Base-by-base conservation (phyloP, 2,329 filamentous ascomycete genomes). In the Sarocladium oryzae region DNA sequence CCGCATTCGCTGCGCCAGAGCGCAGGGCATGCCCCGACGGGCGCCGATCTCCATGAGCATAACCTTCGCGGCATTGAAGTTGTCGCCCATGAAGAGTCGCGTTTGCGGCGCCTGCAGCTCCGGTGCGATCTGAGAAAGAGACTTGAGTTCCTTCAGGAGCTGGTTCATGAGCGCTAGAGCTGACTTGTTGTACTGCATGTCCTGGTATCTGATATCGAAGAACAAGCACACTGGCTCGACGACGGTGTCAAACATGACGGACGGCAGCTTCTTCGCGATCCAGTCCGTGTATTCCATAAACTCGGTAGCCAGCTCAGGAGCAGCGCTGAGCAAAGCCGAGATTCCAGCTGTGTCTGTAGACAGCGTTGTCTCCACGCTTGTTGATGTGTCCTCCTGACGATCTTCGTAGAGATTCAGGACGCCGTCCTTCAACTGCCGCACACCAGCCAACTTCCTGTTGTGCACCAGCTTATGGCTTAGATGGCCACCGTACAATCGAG, bases 191-290 rank as follows among this genome's bases (percentile, higher is more conserved):
- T 79, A 76, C 7, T 86, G 68, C 0, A 97, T 67, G 43, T 82
- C 74, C 38, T 86, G 81, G 63, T 95, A 95, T 24, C 79, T 76
- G 58, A 85, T 81, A 59, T 95, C 87, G 49, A 95, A 77, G 8
- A 95, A 71, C 2, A 88, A 85, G 3, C 89, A 91, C 4, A 96
- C 73, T 0, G 92, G 85, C 56, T 96, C 91, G 51, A 95, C 81
- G 24, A 93, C 76, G 45, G 84, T 80, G 55, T 85, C 84, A 58
- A 91, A 81, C 2, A 88, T 82, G 33, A 96, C 74, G 43, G 84
- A 85, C 43, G 92, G 86, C 3, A 97, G 77, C 66, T 96, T 93
- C 58, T 80, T 74, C 54, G 81, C 77, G 7, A 93, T 69, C 56
- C 93, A 82, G 32, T 80, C 76, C 5, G 77, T 71, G 8, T 81